Conservation (phyloP, 441 rosid species). For the Erodium chrysanthum region DNA sequence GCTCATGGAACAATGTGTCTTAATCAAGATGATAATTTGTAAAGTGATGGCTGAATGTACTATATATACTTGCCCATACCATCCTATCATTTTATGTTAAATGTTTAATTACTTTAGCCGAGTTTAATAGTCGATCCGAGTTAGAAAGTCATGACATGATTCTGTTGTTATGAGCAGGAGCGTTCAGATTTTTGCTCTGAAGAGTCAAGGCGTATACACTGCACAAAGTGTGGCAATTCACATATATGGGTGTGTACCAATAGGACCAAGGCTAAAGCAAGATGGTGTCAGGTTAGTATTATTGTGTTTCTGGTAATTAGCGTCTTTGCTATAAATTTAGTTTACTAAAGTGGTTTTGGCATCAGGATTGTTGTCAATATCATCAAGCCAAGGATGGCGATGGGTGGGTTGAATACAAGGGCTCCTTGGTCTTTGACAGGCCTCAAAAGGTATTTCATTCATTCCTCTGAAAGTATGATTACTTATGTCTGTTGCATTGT, state of each 20-base stretch:
- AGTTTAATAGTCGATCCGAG: neutral
- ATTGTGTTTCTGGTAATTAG: constrained; percentile 5
- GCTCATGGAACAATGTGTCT: neutral
- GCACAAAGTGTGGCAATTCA: constrained; percentile 85
- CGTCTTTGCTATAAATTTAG: constrained; percentile 8
- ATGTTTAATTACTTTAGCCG: neutral
- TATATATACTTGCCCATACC: neutral
- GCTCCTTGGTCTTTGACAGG: constrained; percentile 69
- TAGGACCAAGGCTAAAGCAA: constrained; percentile 74
- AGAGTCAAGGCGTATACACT: constrained; percentile 93
- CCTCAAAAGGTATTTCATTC: constrained; percentile 57
- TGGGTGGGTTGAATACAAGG: constrained; percentile 97
- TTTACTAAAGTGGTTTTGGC: constrained; percentile 11
- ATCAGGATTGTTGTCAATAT: constrained; percentile 85
- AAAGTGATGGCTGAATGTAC: neutral
- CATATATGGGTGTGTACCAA: constrained; percentile 96
- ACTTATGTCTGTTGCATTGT: neutral
- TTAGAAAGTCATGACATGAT: constrained; percentile 3
- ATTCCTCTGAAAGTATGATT: too few relatives aligned
- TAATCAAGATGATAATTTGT: neutral
- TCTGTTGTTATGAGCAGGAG: constrained; percentile 33
- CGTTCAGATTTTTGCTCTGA: constrained; percentile 57
- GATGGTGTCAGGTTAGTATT: constrained; percentile 90
- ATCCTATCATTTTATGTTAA: neutral
- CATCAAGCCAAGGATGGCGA: constrained; percentile 99